Evolutionary conservation across 1,139 yeast species (phyloP), one percentile per base, ranked within the genome.

Genomic region (Kurtzmaniella quercitrusa): DNA sequence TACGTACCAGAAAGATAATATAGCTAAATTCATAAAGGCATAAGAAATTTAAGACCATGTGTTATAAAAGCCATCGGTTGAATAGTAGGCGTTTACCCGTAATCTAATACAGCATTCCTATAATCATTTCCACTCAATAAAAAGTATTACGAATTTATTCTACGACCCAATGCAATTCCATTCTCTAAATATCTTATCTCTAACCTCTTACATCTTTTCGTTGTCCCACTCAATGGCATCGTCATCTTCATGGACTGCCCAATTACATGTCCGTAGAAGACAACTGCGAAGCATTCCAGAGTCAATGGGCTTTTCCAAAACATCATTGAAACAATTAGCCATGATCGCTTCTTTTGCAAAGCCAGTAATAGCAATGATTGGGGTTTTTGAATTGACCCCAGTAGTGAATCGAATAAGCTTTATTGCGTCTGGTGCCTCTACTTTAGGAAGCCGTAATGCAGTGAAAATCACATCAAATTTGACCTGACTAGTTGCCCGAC

Each of bases 401-500:
- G 81, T 78, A 0, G 97, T 91, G 51, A 79, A 81, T 54, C 81
- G 82, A 46, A 93, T 79, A 50, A 93, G 68, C 51, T 86, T 83
- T 5, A 85, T 85, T 29, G 94, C 85, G 62, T 88, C 95, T 12
- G 82, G 73, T 2, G 89, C 85, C 44, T 75, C 81, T 31, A 87
- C 71, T 51, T 82, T 82, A 12, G 86, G 79, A 23, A 87, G 67
- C 53, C 79, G 79, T 48, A 85, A 71, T 1, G 93, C 93, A 0
- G 95, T 82, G 48, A 91, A 73, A 33, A 93, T 89, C 38, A 90
- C 56, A 62, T 91, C 97, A 66, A 89, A 93, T 54, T 80, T 82
- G 21, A 89, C 88, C 45, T 83, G 85, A 36, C 95, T 86, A 0
- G 95, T 85, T 6, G 93, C 90, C 45, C 94, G 66, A 47, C 95